These are phyloP conservation scores for Podospora appendiculata DNA, from an alignment of 495 filamentous ascomycete species.

Conservation along the genomic window DNA sequence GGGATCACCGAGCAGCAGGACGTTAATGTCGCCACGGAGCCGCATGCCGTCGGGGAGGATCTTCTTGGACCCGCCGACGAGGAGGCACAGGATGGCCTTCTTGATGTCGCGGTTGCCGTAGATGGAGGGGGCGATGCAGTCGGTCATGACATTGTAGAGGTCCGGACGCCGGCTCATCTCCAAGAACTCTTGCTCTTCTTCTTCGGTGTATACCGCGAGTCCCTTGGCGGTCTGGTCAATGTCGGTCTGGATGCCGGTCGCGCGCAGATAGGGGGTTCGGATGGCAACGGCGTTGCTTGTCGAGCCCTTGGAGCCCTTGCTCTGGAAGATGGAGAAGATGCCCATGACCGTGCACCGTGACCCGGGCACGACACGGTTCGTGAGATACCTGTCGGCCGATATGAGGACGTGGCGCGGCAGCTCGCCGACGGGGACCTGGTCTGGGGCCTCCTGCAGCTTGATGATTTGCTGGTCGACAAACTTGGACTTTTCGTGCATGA, in stretches of 20 bases:
- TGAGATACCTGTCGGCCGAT: conserved; percentile 90
- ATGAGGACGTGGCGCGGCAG: conserved; percentile 90
- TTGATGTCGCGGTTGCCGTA: conserved; percentile 97
- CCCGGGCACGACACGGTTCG: conserved; percentile 92
- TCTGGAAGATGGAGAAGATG: conserved; percentile 95
- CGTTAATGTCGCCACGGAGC: conserved; percentile 96
- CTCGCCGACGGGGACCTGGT: conserved; percentile 96
- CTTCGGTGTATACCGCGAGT: conserved; percentile 77
- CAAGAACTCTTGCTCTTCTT: conserved; percentile 95
- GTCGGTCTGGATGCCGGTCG: conserved; percentile 86
- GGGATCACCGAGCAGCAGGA: conserved; percentile 92
- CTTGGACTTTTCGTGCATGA: conserved; percentile 86
- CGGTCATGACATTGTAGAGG: conserved; percentile 80
- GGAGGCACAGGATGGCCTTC: conserved; percentile 92
- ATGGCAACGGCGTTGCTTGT: conserved; percentile 79
- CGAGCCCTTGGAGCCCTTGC: conserved; percentile 76
- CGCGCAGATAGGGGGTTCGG: conserved; percentile 91
- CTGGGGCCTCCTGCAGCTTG: conserved; percentile 96
- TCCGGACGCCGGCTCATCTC: conserved; percentile 88
- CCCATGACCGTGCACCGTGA: conserved; percentile 94
- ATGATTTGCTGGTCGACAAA: conserved; percentile 98
- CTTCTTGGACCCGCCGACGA: conserved; percentile 96
- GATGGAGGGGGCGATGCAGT: conserved; percentile 95
- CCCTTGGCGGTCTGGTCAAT: conserved; percentile 87
- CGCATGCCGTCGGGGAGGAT: conserved; percentile 98